A percentile compares a stretch with the other conserved stretches of the same genome.
These are phyloP conservation scores for Auriculariales sp. DNA, from an alignment of 768 basidiomycete genomes.

Conservation along the genomic window DNA sequence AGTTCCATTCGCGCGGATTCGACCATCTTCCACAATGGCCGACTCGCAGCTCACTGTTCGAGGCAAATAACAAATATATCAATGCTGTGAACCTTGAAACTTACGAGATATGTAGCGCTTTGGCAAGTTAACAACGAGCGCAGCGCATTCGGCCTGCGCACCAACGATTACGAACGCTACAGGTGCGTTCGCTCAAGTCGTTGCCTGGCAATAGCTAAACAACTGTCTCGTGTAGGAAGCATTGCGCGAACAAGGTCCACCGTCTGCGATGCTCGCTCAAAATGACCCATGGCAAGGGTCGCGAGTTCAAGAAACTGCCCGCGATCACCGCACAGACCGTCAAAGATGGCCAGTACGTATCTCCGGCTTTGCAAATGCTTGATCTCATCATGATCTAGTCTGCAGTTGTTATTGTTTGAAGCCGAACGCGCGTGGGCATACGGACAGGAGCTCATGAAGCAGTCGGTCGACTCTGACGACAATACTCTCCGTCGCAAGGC, in stretches of 20 bases:
- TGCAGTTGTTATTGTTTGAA: slow-evolving; percentile 77
- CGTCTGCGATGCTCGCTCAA: slow-evolving; percentile 73
- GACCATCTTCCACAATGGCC: too few relatives aligned
- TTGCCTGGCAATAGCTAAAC: neutral
- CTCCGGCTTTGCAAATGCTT: slow-evolving; percentile 1
- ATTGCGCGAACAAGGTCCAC: slow-evolving; percentile 84
- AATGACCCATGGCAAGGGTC: slow-evolving; percentile 77
- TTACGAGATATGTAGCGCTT: too few relatives aligned
- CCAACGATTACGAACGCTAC: slow-evolving; percentile 79
- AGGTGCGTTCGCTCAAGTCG: slow-evolving; percentile 29
- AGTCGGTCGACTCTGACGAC: slow-evolving; percentile 35
- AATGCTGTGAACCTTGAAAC: too few relatives aligned
- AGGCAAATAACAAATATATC: too few relatives aligned
- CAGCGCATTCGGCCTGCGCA: slow-evolving; percentile 79
- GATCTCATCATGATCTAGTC: slow-evolving; percentile 23
- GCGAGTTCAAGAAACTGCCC: slow-evolving; percentile 78
- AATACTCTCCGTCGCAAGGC: slow-evolving; percentile 54
- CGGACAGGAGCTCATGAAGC: slow-evolving; percentile 58
- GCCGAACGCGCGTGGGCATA: slow-evolving; percentile 87
- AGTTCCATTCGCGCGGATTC: too few relatives aligned
- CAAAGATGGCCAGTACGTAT: slow-evolving; percentile 75
- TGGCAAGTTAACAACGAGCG: slow-evolving; percentile 80
- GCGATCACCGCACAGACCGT: slow-evolving; percentile 49
- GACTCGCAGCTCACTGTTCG: too few relatives aligned
- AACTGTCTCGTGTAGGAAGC: slow-evolving; percentile 50